Base-by-base conservation (phyloP, 345 rosid genomes). In the Gossypium rotundifolium region DNA sequence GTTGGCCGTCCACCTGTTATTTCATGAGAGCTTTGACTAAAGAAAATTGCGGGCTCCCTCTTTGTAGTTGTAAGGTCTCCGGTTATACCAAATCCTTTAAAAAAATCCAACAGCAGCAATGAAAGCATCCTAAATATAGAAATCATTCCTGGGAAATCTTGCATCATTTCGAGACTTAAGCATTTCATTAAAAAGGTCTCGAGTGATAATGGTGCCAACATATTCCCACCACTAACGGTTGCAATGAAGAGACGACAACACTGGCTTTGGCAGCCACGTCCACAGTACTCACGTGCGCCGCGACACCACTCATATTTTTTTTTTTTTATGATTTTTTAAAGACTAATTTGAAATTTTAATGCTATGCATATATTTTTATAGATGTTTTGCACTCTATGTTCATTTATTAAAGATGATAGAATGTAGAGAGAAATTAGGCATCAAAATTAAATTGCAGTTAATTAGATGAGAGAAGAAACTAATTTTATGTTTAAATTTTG, bases 1-100 rank as follows among this genome's bases (percentile, higher is more conserved):
- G 83, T 49, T 85, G 87, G 72, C 58, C 90, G 87, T 8, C 91
- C 90, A 76, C 85, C 85, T 45, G 76, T 77, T 45, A 83, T 83
- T 73, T 83, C 84, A 33, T 78, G 84, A 25, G 84, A 78, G 11
- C 82, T 80, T 76, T 83, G 86, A 42, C 66, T 81, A 52, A 83
- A 40, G 79, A 83, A 83, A 46, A 79, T 84, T 20, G 84, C 82
- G 17, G 81, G 77, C 65, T 83, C 86, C 40, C 84, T 76, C 76
- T 72, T 79, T 1, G 69, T 80, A 2, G 82, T 76, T 3, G 58
- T 38, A 11, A 29, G 2, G 33, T 81, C 82, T 11, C 86, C 78
- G 2, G 75, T 27, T 9, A 77, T 76, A 45, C 84, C 82, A 22
- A 83, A 83, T n/a, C 79, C 84, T 25, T 9, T 66, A 54, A 79